Evolutionary conservation across 1,284 basidiomycete genomes (phyloP), one percentile per base, ranked within the genome.

Genomic region (Pseudozyma sp.): DNA sequence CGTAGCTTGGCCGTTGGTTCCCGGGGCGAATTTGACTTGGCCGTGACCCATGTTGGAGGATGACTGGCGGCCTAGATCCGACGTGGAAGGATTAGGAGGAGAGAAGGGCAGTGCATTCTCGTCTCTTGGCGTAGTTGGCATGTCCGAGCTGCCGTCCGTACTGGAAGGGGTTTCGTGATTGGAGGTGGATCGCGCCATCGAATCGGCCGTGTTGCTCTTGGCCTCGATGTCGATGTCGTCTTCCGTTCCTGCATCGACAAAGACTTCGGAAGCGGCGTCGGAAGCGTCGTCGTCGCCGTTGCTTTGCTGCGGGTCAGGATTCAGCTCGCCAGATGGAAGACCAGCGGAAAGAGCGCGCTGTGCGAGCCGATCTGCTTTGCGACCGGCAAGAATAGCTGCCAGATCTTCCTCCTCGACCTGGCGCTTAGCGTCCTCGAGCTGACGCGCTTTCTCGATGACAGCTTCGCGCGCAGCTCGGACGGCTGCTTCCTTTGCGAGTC

Each of bases 391-490:
- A n/a, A 62, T 43, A 4, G 73, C 77, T 17, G 61, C 70, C 0
- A 53, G 46, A 42, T 78, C 73, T 49, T 73, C 69, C 33, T 75
- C 69, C 11, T 67, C 66, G 19, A 70, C 75, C 42, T 68, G 64
- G n/a, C 75, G 68, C 40, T 67, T 68, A 5, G 70, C 71, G 16
- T 75, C 70, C n/a, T 39, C 70, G 2, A 72, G 53, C 52, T 59
- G 58, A 5, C 68, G 52, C 29, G 56, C 67, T 34, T 75, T 62
- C n/a, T 75, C 69, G 33, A 65, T 39, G 11, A 65, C 48, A 8
- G 72, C 76, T 13, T 68, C 68, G 14, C 56, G 58, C 45, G 50
- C 67, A 3, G 56, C 63, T 9, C 47, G 55, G 43, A 68, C 67
- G 0, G 68, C 73, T 7, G 54, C 61, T 47, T 71, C 57, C 35